Percentiles rank a stretch among this genome's conserved stretches.
Conservation (phyloP, 805 yeast species). For the Yamadazyma akitaensis region DNA sequence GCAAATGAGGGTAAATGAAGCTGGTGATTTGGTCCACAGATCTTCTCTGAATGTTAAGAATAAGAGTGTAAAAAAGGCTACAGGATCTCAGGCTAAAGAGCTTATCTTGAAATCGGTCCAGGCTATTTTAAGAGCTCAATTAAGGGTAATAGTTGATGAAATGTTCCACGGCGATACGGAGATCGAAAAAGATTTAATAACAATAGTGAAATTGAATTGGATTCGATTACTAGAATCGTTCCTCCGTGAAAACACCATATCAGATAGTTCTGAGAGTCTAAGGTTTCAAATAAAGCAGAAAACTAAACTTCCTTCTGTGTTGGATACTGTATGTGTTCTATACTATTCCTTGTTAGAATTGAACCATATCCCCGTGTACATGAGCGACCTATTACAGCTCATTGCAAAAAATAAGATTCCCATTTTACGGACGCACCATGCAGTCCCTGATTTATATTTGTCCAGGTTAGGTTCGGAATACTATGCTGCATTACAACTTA, state of each 20-base stretch:
- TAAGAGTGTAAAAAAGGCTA: not conserved
- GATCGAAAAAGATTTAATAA: conserved; percentile 11
- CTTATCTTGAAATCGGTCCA: conserved; percentile 8
- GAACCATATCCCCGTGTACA: conserved; percentile 46
- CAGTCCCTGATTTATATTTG: conserved; percentile 37
- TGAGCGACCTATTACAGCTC: conserved; percentile 45
- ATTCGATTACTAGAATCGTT: conserved; percentile 17
- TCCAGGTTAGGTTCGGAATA: conserved; percentile 31
- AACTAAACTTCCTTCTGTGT: conserved; percentile 18
- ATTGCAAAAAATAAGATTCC: conserved; percentile 47
- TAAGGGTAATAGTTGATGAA: conserved; percentile 37
- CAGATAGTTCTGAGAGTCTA: conserved; percentile 1
- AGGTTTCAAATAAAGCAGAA: conserved; percentile 11
- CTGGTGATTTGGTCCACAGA: conserved; percentile 9
- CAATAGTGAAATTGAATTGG: conserved; percentile 35
- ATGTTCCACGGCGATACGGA: conserved; percentile 23
- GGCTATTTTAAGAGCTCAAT: conserved; percentile 29
- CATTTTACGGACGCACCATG: conserved; percentile 36
- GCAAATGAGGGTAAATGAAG: conserved; percentile 28
- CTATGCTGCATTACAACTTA: not conserved
- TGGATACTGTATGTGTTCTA: conserved; percentile 37
- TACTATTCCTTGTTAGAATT: conserved; percentile 51
- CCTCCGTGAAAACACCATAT: conserved; percentile 6
- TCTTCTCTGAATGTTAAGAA: conserved; percentile 6
- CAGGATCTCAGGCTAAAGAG: conserved; percentile 11